Evolutionary conservation across 2,329 filamentous ascomycete genomes (phyloP).

Genomic region (Coccinonectria pachysandricola): DNA sequence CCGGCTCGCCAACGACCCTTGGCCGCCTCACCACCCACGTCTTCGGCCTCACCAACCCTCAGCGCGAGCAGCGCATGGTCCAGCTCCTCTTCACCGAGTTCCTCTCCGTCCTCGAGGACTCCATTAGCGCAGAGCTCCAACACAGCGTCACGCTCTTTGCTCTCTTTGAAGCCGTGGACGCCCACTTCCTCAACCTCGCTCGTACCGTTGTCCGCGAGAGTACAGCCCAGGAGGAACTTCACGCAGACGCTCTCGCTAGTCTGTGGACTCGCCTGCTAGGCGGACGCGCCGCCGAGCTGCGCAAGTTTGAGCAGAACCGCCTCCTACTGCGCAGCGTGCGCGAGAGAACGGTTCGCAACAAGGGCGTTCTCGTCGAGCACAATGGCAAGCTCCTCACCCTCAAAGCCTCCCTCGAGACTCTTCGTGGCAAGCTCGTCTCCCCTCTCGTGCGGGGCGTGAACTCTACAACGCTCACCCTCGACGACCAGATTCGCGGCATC

Average conservation of each 20-base stretch:
- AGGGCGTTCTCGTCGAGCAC: conserved; percentile 75
- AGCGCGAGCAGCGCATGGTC: conserved; percentile 69
- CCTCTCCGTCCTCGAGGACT: conserved; percentile 76
- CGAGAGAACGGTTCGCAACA: conserved; percentile 76
- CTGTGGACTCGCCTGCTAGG: conserved; percentile 83
- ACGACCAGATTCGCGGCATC: conserved; percentile 77
- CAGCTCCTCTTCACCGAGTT: conserved; percentile 81
- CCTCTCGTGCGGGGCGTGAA: conserved; percentile 67
- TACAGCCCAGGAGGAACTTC: conserved; percentile 66
- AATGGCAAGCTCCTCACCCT: conserved; percentile 74
- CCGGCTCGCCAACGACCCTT: conserved; percentile 53
- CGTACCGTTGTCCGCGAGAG: conserved; percentile 77
- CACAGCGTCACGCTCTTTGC: conserved; percentile 72
- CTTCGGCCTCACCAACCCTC: conserved; percentile 70
- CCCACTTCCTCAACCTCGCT: conserved; percentile 80
- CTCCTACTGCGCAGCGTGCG: conserved; percentile 68
- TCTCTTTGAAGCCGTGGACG: conserved; percentile 86
- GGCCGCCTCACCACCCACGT: conserved; percentile 60
- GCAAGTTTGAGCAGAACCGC: conserved; percentile 87
- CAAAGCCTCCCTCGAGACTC: conserved; percentile 76
- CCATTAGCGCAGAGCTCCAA: conserved; percentile 73
- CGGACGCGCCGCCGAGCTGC: conserved; percentile 60
- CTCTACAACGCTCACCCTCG: conserved; percentile 60
- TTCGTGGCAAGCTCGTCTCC: conserved; percentile 72
- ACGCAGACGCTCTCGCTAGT: conserved; percentile 70